Percentiles rank a stretch among this genome's conserved stretches.
phyloP scores from a whole-genome alignment of 768 basidiomycete species.

The Mycena rosella region DNA sequence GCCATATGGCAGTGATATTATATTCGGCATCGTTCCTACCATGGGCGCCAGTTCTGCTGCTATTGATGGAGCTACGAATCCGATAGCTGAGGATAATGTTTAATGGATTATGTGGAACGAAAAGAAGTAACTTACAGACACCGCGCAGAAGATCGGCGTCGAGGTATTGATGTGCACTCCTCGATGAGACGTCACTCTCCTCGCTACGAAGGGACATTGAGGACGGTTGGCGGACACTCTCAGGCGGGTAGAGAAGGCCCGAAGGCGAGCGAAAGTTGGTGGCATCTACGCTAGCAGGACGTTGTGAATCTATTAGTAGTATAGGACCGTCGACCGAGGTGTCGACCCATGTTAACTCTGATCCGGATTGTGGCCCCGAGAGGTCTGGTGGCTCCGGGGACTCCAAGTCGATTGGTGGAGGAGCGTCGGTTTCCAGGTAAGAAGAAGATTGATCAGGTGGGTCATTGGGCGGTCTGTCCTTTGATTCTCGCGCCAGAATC shows the following conservation, averaged over 20 bases:
- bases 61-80: conserved; percentile 72
- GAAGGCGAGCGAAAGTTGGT: conserved; percentile 25
- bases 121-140: conserved; percentile 67
- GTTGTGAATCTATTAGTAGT: not conserved
- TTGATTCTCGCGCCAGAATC: conserved; percentile 19
- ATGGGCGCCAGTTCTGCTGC: conserved; percentile 60
- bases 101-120: not conserved
- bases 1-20: conserved; percentile 81
- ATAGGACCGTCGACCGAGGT: conserved; percentile 14
- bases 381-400: conserved; percentile 17
- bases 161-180: conserved; percentile 65
- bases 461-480: conserved; percentile 26
- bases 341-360: conserved; percentile 27
- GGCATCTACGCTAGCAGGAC: conserved; percentile 29
- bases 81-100: conserved; percentile 66
- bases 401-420: not conserved
- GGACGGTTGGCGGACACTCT: conserved; percentile 12
- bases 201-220: conserved; percentile 20
- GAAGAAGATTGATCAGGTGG: conserved; percentile 26
- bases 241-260: conserved; percentile 20
- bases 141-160: conserved; percentile 70
- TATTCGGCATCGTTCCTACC: conserved; percentile 71
- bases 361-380: conserved; percentile 38
- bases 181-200: conserved; percentile 20
- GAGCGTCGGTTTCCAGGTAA: not conserved